Percentiles rank a stretch among this genome's conserved stretches.
phyloP scores from a whole-genome alignment of 2,329 filamentous ascomycete species.

The Sporothrix variecibatus region DNA sequence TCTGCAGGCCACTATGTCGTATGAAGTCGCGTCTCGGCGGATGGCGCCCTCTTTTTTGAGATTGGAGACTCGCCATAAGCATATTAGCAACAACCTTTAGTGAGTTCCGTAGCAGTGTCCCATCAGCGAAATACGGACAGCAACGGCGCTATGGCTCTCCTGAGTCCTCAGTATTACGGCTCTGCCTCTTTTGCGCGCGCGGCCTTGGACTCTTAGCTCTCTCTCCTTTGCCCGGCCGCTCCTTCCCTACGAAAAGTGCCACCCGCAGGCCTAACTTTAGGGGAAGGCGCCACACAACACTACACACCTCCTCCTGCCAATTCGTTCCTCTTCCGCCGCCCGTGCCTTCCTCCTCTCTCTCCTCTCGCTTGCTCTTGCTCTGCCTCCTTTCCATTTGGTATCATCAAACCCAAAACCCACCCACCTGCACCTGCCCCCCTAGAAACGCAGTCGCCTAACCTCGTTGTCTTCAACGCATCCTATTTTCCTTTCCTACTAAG shows the following conservation, averaged over 20 bases:
- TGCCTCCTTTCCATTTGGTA: conserved; percentile 19
- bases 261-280: not conserved
- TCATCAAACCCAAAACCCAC: conserved; percentile 1
- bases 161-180: not conserved
- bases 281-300: conserved; percentile 5
- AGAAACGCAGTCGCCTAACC: not conserved
- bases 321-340: conserved; percentile 3
- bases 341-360: conserved; percentile 6
- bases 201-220: conserved; percentile 1
- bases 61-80: conserved; percentile 3
- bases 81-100: not conserved
- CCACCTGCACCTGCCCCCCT: conserved; percentile 3
- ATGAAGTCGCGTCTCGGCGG: conserved; percentile 1
- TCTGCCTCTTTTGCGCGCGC: not conserved
- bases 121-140: not conserved
- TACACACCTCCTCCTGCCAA: not conserved
- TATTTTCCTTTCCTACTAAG: not conserved
- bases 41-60: conserved; percentile 3
- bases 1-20: conserved; percentile 3
- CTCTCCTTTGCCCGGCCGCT: not conserved
- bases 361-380: conserved; percentile 2
- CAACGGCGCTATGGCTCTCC: not conserved
- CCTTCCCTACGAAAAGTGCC: not conserved
- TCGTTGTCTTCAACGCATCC: conserved; percentile 8
- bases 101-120: not conserved